Evolutionary conservation across 2,329 filamentous ascomycete genomes (phyloP), one percentile per base, ranked within the genome.

Genomic region (Balansia obtecta): DNA sequence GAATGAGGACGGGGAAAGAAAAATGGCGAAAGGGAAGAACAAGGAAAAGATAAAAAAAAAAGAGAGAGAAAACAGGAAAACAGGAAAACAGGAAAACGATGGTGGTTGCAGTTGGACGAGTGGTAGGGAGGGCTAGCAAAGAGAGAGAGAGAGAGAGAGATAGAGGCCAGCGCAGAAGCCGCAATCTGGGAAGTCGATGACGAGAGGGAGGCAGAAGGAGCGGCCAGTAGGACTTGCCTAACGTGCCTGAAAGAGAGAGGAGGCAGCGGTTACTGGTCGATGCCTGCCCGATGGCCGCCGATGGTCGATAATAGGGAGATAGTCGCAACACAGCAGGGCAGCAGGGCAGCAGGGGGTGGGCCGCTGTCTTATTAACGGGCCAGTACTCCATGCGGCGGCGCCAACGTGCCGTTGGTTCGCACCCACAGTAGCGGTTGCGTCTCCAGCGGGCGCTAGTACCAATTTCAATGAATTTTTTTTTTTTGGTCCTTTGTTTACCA

Each of bases 201-300:
- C 37, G 46, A 52, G 50, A 45, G 50, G 42, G 42, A 52, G 42
- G 32, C 34, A 34, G 20, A 32, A 49, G 48, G 18, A 44, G 40
- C 40, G 38, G 47, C 40, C 12, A 22, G 4, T 16, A 27, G n/a
- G 42, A 32, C 18, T 30, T 12, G 34, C 34, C 34, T 37, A 15
- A 15, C 34, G 11, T 37, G 34, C 15, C 15, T 9, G 15, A 13
- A 37, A 12, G 34, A 11, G 7, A 12, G 15, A 15, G 11, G 15
- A 37, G 34, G 11, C 4, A 37, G 34, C 15, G 34, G 11, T 37
- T 12, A 12, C 34, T 37, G 34, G 34, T 15, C 34, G 34, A 15
- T 37, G 9, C n/a, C n/a, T n/a, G n/a, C n/a, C n/a, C n/a, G n/a
- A n/a, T n/a, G n/a, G n/a, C n/a, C n/a, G 11, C 4, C 20, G 20